Evolutionary conservation across 768 basidiomycete genomes (phyloP).

Genomic region (Lactarius hatsudake): DNA sequence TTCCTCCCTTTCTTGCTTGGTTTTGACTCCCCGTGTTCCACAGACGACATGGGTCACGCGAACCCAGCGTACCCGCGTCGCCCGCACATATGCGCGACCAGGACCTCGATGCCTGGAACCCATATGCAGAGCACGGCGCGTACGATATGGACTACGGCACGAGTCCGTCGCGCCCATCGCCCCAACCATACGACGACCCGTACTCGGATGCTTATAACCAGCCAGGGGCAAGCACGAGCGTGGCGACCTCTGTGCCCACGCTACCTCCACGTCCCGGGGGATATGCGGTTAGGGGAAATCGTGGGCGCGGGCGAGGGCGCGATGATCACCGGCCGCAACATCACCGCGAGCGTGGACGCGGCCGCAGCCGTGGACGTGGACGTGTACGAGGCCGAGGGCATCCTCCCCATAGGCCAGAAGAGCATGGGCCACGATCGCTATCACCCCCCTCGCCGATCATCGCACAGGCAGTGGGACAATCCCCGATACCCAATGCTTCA

Average conservation of each 20-base stretch:
- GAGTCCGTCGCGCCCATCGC: constrained; percentile 59
- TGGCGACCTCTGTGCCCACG: not conserved
- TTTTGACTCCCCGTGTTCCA: not conserved
- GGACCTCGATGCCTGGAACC: constrained; percentile 53
- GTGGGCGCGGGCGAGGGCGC: constrained; percentile 33
- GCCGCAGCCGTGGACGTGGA: constrained; percentile 34
- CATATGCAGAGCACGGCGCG: constrained; percentile 63
- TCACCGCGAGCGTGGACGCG: constrained; percentile 18
- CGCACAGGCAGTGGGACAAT: constrained; percentile 46
- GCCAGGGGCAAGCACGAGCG: constrained; percentile 4
- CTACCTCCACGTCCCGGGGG: constrained; percentile 12
- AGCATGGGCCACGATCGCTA: constrained; percentile 35
- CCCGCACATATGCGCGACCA: constrained; percentile 54
- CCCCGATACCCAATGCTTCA: constrained; percentile 27
- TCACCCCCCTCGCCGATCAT: constrained; percentile 49
- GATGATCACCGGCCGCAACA: constrained; percentile 34
- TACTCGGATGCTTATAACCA: constrained; percentile 43
- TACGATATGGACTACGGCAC: constrained; percentile 59
- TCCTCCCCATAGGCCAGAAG: constrained; percentile 29
- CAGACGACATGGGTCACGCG: constrained; percentile 55
- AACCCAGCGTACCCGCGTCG: constrained; percentile 43
- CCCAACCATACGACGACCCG: constrained; percentile 78
- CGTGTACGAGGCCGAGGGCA: constrained; percentile 23
- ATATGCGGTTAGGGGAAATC: constrained; percentile 33
- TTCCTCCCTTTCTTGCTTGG: not conserved